Evolutionary conservation across 306 rosid genomes (phyloP).

Genomic region (Biancaea sappan): DNA sequence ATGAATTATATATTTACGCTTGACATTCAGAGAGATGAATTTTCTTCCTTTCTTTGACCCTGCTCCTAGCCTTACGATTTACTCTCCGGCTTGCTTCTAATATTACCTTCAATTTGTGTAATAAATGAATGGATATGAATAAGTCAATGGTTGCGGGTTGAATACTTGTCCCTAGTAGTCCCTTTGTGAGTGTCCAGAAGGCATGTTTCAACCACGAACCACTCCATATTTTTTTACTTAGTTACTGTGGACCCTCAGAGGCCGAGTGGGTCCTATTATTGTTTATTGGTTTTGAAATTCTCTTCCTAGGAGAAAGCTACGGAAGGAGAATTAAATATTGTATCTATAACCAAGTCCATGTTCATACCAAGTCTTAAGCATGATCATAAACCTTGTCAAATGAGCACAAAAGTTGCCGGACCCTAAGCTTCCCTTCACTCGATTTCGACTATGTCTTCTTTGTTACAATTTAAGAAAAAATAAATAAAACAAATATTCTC

Average conservation of each 20-base stretch:
- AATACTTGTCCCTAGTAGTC: neutral
- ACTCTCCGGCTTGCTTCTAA: neutral
- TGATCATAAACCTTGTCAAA: conserved; percentile 12
- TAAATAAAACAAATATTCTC: too few species aligned
- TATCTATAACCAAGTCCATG: conserved; percentile 20
- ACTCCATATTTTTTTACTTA: neutral
- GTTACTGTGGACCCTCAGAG: neutral
- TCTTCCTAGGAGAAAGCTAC: neutral
- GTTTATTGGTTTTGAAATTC: neutral
- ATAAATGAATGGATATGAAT: conserved; percentile 31
- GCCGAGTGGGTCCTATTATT: neutral
- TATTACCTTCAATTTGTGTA: neutral
- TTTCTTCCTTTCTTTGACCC: conserved; percentile 15
- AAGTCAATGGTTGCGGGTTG: conserved; percentile 33
- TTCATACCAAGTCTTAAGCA: conserved; percentile 33
- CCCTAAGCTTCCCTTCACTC: neutral
- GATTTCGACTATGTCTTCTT: neutral
- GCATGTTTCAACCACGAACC: conserved; percentile 25
- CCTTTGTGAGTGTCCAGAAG: neutral
- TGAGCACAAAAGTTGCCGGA: neutral
- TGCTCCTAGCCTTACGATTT: neutral
- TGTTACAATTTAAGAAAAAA: too few species aligned
- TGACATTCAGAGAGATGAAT: neutral
- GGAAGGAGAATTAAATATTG: neutral
- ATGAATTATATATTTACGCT: too few species aligned